Evolutionary conservation across 2,329 filamentous ascomycete species (phyloP).

Genomic region (Helminthosporium solani): DNA sequence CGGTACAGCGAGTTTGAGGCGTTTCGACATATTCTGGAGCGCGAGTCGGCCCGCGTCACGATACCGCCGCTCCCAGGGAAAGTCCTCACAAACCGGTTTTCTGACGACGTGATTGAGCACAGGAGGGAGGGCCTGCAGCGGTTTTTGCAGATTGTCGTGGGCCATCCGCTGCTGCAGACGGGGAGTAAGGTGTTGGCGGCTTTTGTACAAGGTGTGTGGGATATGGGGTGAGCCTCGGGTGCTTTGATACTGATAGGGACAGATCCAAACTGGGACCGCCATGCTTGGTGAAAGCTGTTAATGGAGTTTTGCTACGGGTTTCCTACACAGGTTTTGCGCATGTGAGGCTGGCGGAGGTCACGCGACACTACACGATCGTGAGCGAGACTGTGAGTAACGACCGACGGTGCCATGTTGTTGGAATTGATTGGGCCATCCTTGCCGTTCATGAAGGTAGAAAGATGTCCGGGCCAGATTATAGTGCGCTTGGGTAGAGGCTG

Average conservation of each 20-base stretch:
- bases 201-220: constrained; percentile 82
- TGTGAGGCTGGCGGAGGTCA: background rate
- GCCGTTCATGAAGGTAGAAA: constrained; percentile 8
- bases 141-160: constrained; percentile 96
- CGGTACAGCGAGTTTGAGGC: constrained; percentile 99
- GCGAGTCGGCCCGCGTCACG: constrained; percentile 88
- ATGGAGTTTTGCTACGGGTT: background rate
- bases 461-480: background rate
- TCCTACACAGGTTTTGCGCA: background rate
- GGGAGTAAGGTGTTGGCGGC: constrained; percentile 94
- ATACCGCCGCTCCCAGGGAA: constrained; percentile 96
- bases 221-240: background rate
- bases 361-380: constrained; percentile 16
- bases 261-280: constrained; percentile 84
- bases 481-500: background rate
- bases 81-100: constrained; percentile 97
- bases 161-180: constrained; percentile 93
- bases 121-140: constrained; percentile 87
- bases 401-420: constrained; percentile 1
- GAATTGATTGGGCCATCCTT: background rate
- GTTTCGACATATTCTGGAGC: constrained; percentile 96
- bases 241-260: background rate
- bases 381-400: constrained; percentile 14
- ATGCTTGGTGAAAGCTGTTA: constrained; percentile 36
- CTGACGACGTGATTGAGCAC: constrained; percentile 97